Evolutionary conservation across 2,329 filamentous ascomycete genomes (phyloP).

Genomic region (Fusarium temperatum): DNA sequence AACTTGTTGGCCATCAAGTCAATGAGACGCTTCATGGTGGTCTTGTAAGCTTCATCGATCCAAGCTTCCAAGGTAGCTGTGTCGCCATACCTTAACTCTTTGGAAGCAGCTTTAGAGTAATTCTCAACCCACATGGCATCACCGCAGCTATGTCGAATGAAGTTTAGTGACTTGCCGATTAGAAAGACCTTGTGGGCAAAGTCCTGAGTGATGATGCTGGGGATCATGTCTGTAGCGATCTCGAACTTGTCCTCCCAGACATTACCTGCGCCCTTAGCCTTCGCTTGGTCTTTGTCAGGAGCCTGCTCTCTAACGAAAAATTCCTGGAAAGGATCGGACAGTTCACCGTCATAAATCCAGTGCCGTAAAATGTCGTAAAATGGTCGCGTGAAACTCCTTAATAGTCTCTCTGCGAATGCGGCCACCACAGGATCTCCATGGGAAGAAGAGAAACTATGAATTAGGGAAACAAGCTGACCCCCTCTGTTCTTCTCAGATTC

Average conservation of each 20-base stretch:
- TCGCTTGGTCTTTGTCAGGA: conserved; percentile 56
- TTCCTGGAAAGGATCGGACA: conserved; percentile 94
- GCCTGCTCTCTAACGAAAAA: conserved; percentile 94
- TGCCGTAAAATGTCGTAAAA: conserved; percentile 96
- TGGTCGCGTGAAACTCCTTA: conserved; percentile 86
- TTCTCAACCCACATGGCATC: conserved; percentile 95
- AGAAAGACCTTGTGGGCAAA: conserved; percentile 97
- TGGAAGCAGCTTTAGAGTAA: conserved; percentile 92
- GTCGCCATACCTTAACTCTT: conserved; percentile 91
- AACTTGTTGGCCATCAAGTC: conserved; percentile 96
- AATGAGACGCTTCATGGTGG: conserved; percentile 94
- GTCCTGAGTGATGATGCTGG: conserved; percentile 90
- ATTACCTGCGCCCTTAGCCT: conserved; percentile 76
- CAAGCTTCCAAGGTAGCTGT: conserved; percentile 90
- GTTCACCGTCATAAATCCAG: conserved; percentile 98
- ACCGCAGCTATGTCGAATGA: conserved; percentile 93
- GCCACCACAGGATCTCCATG: conserved; percentile 96
- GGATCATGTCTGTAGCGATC: conserved; percentile 84
- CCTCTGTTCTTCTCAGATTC: conserved; percentile 85
- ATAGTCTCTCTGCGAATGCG: conserved; percentile 88
- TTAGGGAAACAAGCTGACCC: conserved; percentile 90
- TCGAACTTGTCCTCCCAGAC: conserved; percentile 99
- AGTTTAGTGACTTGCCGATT: conserved; percentile 97
- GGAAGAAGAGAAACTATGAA: conserved; percentile 91
- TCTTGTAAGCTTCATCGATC: conserved; percentile 97